These are phyloP conservation scores for Carpinus viminea DNA, from an alignment of 306 rosid genomes.

Conservation along the genomic window DNA sequence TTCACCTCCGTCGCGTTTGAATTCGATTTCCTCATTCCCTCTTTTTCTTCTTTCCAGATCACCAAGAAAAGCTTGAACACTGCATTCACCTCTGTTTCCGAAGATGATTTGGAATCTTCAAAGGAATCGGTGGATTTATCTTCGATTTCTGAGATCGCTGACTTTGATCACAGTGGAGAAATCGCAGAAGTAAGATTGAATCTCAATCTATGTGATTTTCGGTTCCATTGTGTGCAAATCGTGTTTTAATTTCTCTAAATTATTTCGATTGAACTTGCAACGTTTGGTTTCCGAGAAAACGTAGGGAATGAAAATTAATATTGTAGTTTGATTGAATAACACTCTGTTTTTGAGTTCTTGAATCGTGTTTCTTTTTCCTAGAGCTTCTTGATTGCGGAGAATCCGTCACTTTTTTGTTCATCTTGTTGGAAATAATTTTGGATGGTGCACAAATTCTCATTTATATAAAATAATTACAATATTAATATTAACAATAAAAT, in stretches of 20 bases:
- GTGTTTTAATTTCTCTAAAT: background rate
- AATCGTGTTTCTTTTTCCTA: slow-evolving; percentile 13
- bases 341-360: background rate
- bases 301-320: background rate
- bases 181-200: slow-evolving; percentile 5
- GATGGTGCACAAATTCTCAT: no score
- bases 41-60: slow-evolving; percentile 12
- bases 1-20: background rate
- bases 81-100: slow-evolving; percentile 16
- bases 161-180: slow-evolving; percentile 20
- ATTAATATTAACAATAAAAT: no score
- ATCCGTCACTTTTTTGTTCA: slow-evolving; percentile 16
- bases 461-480: no score
- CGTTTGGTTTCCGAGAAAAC: background rate
- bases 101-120: background rate
- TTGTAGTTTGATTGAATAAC: background rate
- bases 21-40: background rate
- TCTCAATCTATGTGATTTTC: background rate
- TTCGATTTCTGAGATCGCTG: slow-evolving; percentile 16
- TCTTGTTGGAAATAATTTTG: no score
- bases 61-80: slow-evolving; percentile 26
- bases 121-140: slow-evolving; percentile 23
- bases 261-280: background rate
- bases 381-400: slow-evolving; percentile 18
- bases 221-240: background rate